A percentile compares a stretch with the other conserved stretches of the same genome.
Evolutionary conservation across 805 yeast species (phyloP).

Genomic region (Ogataea paradorogensis): DNA sequence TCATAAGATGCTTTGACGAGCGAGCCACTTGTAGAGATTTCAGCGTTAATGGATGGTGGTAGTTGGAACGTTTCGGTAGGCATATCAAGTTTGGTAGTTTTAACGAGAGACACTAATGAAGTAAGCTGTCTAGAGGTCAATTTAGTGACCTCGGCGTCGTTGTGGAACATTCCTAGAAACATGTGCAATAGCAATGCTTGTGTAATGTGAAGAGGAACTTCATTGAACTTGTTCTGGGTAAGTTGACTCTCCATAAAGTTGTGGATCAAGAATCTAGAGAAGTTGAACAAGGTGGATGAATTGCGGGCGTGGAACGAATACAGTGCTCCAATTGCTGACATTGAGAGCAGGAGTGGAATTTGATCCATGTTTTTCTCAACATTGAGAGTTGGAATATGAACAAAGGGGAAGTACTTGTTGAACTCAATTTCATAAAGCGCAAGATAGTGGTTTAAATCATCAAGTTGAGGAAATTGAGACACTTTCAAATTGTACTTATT

Average conservation of each 20-base stretch:
- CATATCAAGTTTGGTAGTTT: constrained; percentile 49
- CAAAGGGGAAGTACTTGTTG: constrained; percentile 78
- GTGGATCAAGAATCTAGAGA: constrained; percentile 65
- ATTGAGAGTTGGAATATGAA: constrained; percentile 64
- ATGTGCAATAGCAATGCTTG: constrained; percentile 56
- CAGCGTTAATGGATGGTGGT: constrained; percentile 38
- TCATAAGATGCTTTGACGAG: constrained; percentile 42
- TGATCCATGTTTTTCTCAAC: constrained; percentile 47
- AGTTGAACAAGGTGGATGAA: constrained; percentile 66
- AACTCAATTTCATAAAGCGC: constrained; percentile 74
- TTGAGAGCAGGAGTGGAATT: constrained; percentile 68
- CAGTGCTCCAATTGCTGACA: constrained; percentile 87
- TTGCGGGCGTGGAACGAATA: constrained; percentile 78
- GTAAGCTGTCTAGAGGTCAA: constrained; percentile 51
- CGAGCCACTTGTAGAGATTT: constrained; percentile 10
- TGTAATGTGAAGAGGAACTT: constrained; percentile 54
- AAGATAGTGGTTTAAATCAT: constrained; percentile 74
- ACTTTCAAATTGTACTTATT: constrained; percentile 49
- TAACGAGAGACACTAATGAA: constrained; percentile 52
- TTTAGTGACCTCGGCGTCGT: constrained; percentile 48
- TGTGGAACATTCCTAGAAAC: constrained; percentile 54
- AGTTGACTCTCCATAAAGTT: constrained; percentile 55
- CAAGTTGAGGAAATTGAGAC: constrained; percentile 67
- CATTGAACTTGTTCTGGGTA: constrained; percentile 45
- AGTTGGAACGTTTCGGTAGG: constrained; percentile 45